phyloP scores from a whole-genome alignment of 2,329 filamentous ascomycete species.

The Lojkania enalia region DNA sequence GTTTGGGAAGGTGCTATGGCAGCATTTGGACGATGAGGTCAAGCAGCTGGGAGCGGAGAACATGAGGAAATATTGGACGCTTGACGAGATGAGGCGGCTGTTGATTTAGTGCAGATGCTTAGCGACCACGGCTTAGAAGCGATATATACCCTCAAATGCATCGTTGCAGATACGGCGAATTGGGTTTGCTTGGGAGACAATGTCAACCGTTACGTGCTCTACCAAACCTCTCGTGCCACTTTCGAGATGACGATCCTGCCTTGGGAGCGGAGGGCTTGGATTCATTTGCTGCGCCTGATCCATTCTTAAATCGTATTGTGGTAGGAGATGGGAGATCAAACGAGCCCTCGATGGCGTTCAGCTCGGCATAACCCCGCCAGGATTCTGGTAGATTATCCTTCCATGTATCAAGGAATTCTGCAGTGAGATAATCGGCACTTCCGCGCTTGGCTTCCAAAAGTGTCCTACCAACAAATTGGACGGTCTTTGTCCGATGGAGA shows the following conservation, averaged over 20 bases:
- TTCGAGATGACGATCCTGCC: slow-evolving; percentile 32
- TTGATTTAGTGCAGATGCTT: slow-evolving; percentile 58
- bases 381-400: slow-evolving; percentile 42
- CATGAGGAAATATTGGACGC: slow-evolving; percentile 81
- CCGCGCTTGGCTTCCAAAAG: slow-evolving; percentile 34
- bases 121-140: neutral
- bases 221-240: slow-evolving; percentile 47
- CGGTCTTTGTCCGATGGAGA: slow-evolving; percentile 37
- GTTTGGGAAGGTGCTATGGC: slow-evolving; percentile 79
- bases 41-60: slow-evolving; percentile 77
- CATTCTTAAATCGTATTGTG: slow-evolving; percentile 34
- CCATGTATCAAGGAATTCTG: slow-evolving; percentile 43
- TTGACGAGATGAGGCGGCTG: slow-evolving; percentile 72
- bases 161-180: too few relatives aligned
- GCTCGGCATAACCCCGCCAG: slow-evolving; percentile 40
- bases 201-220: slow-evolving; percentile 36
- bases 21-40: slow-evolving; percentile 84
- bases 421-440: slow-evolving; percentile 29
- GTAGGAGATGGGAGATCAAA: slow-evolving; percentile 39
- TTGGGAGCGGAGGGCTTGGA: slow-evolving; percentile 19
- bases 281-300: slow-evolving; percentile 7
- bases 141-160: slow-evolving; percentile 11
- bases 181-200: neutral
- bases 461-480: slow-evolving; percentile 36
- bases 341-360: slow-evolving; percentile 34